Base-by-base conservation (phyloP, 192 early-diverging fungal species). In the Mortierella hygrophila region DNA sequence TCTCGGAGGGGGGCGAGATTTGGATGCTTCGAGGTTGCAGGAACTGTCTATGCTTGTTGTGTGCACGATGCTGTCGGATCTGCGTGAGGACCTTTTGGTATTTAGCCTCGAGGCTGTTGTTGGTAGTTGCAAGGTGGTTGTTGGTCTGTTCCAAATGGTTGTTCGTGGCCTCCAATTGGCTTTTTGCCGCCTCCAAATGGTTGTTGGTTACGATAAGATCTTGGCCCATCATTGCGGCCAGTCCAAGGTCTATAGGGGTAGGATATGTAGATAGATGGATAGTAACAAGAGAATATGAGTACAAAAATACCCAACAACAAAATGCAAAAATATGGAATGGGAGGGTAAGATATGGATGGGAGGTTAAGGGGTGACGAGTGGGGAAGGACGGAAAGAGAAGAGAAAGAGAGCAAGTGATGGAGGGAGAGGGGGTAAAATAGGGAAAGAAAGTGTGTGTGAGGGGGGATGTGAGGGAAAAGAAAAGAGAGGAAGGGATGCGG, bases 171-270 rank as follows among this genome's bases (percentile, higher is more conserved):
- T 26, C 60, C 29, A 65, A 32, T 65, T 65, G 60, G 29, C 60
- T 65, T 65, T 32, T 65, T 13, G n/a, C 60, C 10, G 78, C 74
- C 54, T 80, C 68, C 37, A 85, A 63, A n/a, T 16, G 65, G 18
- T 46, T 52, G 69, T 85, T 79, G 57, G 78, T 65, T 9, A 77
- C 75, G 77, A 85, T 32, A 54, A 85, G 73, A 32, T 76, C 73
- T 42, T 85, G 78, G 35, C 83, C 83, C 73, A 80, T 78, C 72
- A 74, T 65, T 57, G 82, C 82, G 41, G 81, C 81, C 69, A 74
- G 52, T 41, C 70, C 81, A 8, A 82, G 81, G 54, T 77, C 81
- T 82, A 52, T 70, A 26, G 2, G 18, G 18, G 15, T n/a, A 4
- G 40, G 60, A 79, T 49, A 29, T 70, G 26, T 4, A 81, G 52